Evolutionary conservation across 2,329 filamentous ascomycete species (phyloP), one percentile per base, ranked within the genome.

Genomic region (Pezicula radicicola): DNA sequence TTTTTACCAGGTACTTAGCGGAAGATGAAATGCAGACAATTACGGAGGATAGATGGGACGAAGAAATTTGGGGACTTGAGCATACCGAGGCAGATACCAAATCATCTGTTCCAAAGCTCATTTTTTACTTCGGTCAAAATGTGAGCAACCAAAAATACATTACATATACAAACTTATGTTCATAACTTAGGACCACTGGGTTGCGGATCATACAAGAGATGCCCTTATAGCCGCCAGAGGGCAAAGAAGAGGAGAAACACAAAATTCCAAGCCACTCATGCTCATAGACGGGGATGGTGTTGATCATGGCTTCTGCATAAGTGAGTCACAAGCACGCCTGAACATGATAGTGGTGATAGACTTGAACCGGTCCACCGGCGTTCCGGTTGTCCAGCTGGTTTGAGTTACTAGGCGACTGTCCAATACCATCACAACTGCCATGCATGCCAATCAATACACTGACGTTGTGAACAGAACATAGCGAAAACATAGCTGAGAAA

Each of bases 281-380:
- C 65, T 77, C 33, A 70, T 87, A 35, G 82, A 85, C 51, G 75
- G 82, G 56, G 75, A 73, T 2, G 70, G 74, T 9, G 66, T 86
- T 9, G 78, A 78, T 7, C 84, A 87, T 67, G 80, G 78, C 0
- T 87, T 87, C 66, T 85, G 82, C 61, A 74, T 80, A 28, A 66
- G 76, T 79, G 56, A 69, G 75, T 70, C 16, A 18, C n/a, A 28
- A 16, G n/a, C 2, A 30, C n/a, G 25, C 25, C 27, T 21, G 19
- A 30, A 28, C n/a, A 16, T 13, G 7, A 27, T 25, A 16, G 3
- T 28, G 27, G 16, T 25, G 40, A 15, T 42, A 30, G 30, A 33
- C 30, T 12, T 33, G 10, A 33, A 12, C 9, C 30, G 30, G 12
- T 5, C 12, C 9, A 13, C 9, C 30, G 9, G 12, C 12, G 9